Evolutionary conservation across 805 yeast species (phyloP).

Genomic region (Saccharomycopsis fodiens): DNA sequence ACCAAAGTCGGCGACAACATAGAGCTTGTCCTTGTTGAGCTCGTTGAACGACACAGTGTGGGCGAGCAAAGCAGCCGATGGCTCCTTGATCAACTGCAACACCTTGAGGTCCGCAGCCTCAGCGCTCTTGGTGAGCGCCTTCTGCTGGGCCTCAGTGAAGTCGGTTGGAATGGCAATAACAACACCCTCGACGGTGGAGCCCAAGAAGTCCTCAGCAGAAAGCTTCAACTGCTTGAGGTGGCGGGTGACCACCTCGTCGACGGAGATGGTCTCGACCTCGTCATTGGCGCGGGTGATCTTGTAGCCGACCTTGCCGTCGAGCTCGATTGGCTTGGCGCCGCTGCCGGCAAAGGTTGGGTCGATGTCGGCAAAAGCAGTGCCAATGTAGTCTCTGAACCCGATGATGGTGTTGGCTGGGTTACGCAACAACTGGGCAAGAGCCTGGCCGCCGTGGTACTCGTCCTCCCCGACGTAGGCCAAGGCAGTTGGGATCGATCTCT

Average conservation of each 20-base stretch:
- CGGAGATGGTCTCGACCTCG: constrained; percentile 47
- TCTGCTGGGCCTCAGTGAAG: constrained; percentile 67
- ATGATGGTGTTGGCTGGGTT: constrained; percentile 80
- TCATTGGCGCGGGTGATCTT: constrained; percentile 40
- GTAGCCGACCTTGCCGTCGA: constrained; percentile 65
- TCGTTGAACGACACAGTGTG: constrained; percentile 39
- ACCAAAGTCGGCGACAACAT: constrained; percentile 94
- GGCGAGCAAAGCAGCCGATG: constrained; percentile 84
- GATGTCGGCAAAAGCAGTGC: constrained; percentile 61
- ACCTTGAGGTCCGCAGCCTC: constrained; percentile 69
- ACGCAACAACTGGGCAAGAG: constrained; percentile 85
- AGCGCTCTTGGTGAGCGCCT: constrained; percentile 53
- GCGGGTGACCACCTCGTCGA: constrained; percentile 75
- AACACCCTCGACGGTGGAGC: constrained; percentile 69
- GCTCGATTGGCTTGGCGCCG: constrained; percentile 61
- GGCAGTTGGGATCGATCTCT: constrained; percentile 90
- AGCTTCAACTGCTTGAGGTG: constrained; percentile 73
- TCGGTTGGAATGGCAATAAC: constrained; percentile 90
- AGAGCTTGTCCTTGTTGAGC: constrained; percentile 54
- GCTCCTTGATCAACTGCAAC: constrained; percentile 85
- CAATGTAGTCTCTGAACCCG: constrained; percentile 91
- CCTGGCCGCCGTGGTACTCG: constrained; percentile 97
- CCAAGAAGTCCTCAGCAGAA: constrained; percentile 91
- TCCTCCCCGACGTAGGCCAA: constrained; percentile 88
- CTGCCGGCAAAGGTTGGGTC: constrained; percentile 56